Percentiles rank a stretch among this genome's conserved stretches.
These are phyloP conservation scores for Delonix regia DNA, from an alignment of 306 rosid genomes.

Conservation along the genomic window DNA sequence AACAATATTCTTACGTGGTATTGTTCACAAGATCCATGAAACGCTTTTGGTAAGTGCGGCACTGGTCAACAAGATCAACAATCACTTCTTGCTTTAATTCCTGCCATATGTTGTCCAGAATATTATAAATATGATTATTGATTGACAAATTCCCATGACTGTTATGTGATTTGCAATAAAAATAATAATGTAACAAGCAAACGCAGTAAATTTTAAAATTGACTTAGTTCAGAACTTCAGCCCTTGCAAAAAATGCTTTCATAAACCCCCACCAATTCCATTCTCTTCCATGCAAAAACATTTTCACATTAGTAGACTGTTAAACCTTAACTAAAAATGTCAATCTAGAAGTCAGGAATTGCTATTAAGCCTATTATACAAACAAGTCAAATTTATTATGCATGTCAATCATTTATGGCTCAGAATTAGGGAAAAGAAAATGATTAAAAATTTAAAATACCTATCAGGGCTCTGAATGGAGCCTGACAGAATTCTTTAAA, in stretches of 20 bases:
- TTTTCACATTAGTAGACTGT: slow-evolving; percentile 6
- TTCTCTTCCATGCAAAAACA: not conserved
- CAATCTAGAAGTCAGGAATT: not conserved
- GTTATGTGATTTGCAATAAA: not conserved
- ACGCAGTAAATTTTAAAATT: slow-evolving; percentile 13
- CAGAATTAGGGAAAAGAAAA: not conserved
- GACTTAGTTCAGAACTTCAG: slow-evolving; percentile 4
- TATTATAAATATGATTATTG: slow-evolving; percentile 21
- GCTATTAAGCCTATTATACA: not conserved
- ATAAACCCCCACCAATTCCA: not conserved
- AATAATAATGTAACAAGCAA: not conserved
- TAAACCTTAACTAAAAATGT: no score
- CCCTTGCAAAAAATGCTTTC: not conserved
- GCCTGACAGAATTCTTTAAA: not conserved
- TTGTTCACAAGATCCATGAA: slow-evolving; percentile 89
- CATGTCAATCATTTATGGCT: not conserved
- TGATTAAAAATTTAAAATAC: not conserved
- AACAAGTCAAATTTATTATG: not conserved
- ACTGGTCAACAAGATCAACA: slow-evolving; percentile 96
- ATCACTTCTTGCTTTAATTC: slow-evolving; percentile 89
- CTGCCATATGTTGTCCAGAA: slow-evolving; percentile 55
- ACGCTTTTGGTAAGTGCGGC: slow-evolving; percentile 85
- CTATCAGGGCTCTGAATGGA: not conserved
- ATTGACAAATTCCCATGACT: slow-evolving; percentile 16
- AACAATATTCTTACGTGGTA: slow-evolving; percentile 58